Percentiles rank a stretch among this genome's conserved stretches.
Conservation (phyloP, 2,329 filamentous ascomycete genomes). For the Aureobasidium sp. region DNA sequence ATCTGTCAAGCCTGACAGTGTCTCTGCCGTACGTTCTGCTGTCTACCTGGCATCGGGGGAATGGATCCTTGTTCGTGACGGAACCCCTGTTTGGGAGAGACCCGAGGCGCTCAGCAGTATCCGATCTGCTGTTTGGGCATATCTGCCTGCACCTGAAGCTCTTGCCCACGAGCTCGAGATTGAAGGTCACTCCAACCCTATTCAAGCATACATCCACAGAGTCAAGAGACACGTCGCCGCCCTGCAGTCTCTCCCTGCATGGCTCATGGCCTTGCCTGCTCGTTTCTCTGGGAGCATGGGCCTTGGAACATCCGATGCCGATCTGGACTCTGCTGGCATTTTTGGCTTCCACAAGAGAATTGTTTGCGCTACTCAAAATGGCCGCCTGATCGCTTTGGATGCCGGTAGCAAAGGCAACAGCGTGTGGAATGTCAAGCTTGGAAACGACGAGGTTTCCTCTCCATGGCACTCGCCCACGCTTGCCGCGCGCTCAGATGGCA, state of each 20-base stretch:
- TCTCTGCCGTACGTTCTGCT: slow-evolving; percentile 72
- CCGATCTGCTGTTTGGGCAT: slow-evolving; percentile 74
- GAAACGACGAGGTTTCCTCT: not conserved
- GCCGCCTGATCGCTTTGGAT: slow-evolving; percentile 74
- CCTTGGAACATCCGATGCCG: slow-evolving; percentile 28
- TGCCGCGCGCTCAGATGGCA: slow-evolving; percentile 16
- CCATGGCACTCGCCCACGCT: slow-evolving; percentile 13
- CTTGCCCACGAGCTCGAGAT: slow-evolving; percentile 75
- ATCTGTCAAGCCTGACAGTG: slow-evolving; percentile 59
- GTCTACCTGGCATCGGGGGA: slow-evolving; percentile 59
- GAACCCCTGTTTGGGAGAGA: slow-evolving; percentile 70
- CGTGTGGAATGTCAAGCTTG: slow-evolving; percentile 64
- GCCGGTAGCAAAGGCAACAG: slow-evolving; percentile 66
- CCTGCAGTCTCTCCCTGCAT: slow-evolving; percentile 67
- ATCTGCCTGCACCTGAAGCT: slow-evolving; percentile 55
- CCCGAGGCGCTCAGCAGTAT: slow-evolving; percentile 74
- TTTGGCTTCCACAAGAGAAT: slow-evolving; percentile 88
- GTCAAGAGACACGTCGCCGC: slow-evolving; percentile 75
- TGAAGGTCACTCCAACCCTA: slow-evolving; percentile 74
- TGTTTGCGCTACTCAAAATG: slow-evolving; percentile 70
- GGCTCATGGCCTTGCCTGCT: slow-evolving; percentile 61
- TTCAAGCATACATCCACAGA: slow-evolving; percentile 81
- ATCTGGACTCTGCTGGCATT: slow-evolving; percentile 43
- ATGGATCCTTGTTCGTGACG: slow-evolving; percentile 79
- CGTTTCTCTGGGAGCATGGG: slow-evolving; percentile 52